Percentiles rank a stretch among this genome's conserved stretches.
Evolutionary conservation across 306 rosid species (phyloP).

Genomic region (Myrica gale): DNA sequence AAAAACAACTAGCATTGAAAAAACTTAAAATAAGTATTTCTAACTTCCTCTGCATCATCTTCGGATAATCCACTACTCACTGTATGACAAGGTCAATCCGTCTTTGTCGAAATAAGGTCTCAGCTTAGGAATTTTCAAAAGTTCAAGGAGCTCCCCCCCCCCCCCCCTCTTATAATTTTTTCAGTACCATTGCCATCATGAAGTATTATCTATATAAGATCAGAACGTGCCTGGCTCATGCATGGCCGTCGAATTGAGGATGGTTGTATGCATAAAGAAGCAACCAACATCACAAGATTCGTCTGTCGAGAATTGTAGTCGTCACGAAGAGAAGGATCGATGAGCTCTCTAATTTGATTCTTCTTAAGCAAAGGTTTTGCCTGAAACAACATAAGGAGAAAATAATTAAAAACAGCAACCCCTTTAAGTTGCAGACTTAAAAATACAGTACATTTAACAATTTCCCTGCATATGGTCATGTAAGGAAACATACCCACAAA

Average conservation of each 20-base stretch:
- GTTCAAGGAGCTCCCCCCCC: neutral
- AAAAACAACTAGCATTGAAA: too few relatives aligned
- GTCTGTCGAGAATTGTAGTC: conserved; percentile 52
- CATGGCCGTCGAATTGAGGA: conserved; percentile 85
- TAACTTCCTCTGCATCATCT: neutral
- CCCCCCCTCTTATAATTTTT: neutral
- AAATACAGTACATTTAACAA: neutral
- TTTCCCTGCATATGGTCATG: neutral
- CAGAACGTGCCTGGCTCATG: conserved; percentile 59
- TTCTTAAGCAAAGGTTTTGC: conserved; percentile 87
- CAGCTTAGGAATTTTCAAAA: neutral
- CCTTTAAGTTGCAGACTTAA: neutral
- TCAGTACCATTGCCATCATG: neutral
- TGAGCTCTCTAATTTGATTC: conserved; percentile 48
- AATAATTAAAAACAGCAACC: neutral
- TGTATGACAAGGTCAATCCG: too few relatives aligned
- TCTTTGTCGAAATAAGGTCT: neutral
- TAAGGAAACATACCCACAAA: conserved; percentile 62
- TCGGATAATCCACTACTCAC: too few relatives aligned
- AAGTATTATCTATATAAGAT: neutral
- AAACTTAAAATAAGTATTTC: neutral
- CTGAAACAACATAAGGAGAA: conserved; percentile 29
- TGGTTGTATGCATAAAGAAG: conserved; percentile 77
- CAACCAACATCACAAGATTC: conserved; percentile 68
- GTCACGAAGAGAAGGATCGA: conserved; percentile 60